phyloP scores from a whole-genome alignment of 441 rosid genomes.

The Gossypium gossypioides region DNA sequence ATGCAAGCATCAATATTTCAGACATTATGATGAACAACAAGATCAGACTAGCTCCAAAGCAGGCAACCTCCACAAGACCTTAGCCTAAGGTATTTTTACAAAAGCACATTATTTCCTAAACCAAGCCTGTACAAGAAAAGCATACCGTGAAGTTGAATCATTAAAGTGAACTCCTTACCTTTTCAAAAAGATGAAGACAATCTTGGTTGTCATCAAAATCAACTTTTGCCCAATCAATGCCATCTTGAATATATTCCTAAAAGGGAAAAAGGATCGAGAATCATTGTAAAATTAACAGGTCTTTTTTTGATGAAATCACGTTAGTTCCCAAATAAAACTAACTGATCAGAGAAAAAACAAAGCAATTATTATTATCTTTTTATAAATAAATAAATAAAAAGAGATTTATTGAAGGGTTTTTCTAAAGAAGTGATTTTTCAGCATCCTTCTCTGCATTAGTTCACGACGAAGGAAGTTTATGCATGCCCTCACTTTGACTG shows the following conservation, averaged over 20 bases:
- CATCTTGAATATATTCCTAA: slow-evolving; percentile 97
- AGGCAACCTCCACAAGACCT: neutral
- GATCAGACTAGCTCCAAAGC: neutral
- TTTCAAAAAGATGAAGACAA: slow-evolving; percentile 95
- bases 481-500: neutral
- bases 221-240: slow-evolving; percentile 96
- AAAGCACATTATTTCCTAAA: neutral
- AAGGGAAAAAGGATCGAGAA: slow-evolving; percentile 1
- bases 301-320: neutral
- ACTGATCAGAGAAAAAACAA: neutral
- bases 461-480: neutral
- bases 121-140: neutral
- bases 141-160: neutral
- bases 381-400: neutral
- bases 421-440: neutral
- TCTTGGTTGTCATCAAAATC: slow-evolving; percentile 97
- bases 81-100: neutral
- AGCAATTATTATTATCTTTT: neutral
- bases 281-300: neutral
- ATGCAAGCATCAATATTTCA: neutral
- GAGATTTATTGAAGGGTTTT: neutral
- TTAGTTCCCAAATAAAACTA: neutral
- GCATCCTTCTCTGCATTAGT: slow-evolving; percentile 3
- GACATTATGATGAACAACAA: neutral
- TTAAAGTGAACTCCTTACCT: slow-evolving; percentile 35